phyloP scores from a whole-genome alignment of 2,329 filamentous ascomycete genomes.

The Gaeumannomyces sp. region DNA sequence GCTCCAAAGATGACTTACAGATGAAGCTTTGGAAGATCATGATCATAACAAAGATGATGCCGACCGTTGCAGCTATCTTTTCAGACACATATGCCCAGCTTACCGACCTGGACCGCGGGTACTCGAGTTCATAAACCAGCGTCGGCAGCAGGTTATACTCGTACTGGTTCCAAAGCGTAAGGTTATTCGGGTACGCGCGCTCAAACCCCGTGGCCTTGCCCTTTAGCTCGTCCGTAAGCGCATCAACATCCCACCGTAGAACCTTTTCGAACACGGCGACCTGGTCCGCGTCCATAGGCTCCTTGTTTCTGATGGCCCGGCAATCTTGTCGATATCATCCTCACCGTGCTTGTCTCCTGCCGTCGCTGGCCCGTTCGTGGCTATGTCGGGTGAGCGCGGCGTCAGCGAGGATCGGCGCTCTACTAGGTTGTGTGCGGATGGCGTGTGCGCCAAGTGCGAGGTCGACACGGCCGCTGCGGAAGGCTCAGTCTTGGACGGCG shows the following conservation, averaged over 20 bases:
- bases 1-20: slow-evolving; percentile 30
- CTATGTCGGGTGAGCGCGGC: slow-evolving; percentile 11
- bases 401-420: slow-evolving; percentile 37
- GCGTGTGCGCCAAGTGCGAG: slow-evolving; percentile 35
- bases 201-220: slow-evolving; percentile 49
- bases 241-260: slow-evolving; percentile 60
- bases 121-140: slow-evolving; percentile 72
- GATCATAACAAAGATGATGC: slow-evolving; percentile 72
- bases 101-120: slow-evolving; percentile 61
- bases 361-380: background rate
- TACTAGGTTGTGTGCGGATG: slow-evolving; percentile 33
- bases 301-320: slow-evolving; percentile 53
- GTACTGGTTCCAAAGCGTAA: slow-evolving; percentile 58
- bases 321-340: slow-evolving; percentile 47
- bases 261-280: slow-evolving; percentile 58
- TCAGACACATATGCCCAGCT: slow-evolving; percentile 72
- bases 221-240: slow-evolving; percentile 56
- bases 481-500: slow-evolving; percentile 36
- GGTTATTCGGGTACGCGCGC: slow-evolving; percentile 61
- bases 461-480: slow-evolving; percentile 36
- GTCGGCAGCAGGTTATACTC: slow-evolving; percentile 73
- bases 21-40: slow-evolving; percentile 71
- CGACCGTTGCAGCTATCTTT: slow-evolving; percentile 64
- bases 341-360: background rate
- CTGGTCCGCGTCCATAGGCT: slow-evolving; percentile 56